Evolutionary conservation across 352 stramenopile genomes (phyloP), one percentile per base, ranked within the genome.

Genomic region (Globisporangium barbulae): DNA sequence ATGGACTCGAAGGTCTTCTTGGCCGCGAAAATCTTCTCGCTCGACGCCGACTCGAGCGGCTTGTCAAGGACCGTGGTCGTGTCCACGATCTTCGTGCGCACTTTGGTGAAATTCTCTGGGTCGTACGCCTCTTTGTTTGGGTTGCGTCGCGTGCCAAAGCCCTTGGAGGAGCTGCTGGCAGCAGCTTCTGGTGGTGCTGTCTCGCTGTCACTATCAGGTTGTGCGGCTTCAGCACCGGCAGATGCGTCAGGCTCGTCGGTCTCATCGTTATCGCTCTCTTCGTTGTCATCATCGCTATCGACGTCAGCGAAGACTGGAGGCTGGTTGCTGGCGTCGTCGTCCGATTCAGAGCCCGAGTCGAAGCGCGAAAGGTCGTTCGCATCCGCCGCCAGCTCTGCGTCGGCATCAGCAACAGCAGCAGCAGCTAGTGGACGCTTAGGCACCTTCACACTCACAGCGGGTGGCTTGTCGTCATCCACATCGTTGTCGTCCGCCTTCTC

Each of bases 91-190:
- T 72, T 76, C 19, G 85, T 61, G 35, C 73, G 69, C 54, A 89
- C 50, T 49, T 77, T 70, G 10, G 75, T 78, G 53, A 90, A 90
- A 44, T 70, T 78, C 52, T 89, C 73, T 4, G 80, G 75, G 42
- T 70, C 81, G 70, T 95, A 93, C 13, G 49, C 59, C 41, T 84
- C 83, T 66, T 93, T 95, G 75, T 93, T 95, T 1, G 87, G 87
- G 63, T 94, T 94, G 54, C 83, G 83, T 31, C 87, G 87, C 17
- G 87, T 91, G 31, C 85, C 85, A 67, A 91, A 90, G 31, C 64
- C 60, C 45, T 72, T 75, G 64, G 45, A 31, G 13, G 19, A 48
- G 42, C 42, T 48, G 2, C 30, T 56, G 13, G 47, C 61, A n/a
- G 5, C 19, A 53, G 39, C 19, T 15, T 17, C 37, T 33, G 21